Conservation (phyloP, 2,329 filamentous ascomycete genomes). For the Capronia coronata region DNA sequence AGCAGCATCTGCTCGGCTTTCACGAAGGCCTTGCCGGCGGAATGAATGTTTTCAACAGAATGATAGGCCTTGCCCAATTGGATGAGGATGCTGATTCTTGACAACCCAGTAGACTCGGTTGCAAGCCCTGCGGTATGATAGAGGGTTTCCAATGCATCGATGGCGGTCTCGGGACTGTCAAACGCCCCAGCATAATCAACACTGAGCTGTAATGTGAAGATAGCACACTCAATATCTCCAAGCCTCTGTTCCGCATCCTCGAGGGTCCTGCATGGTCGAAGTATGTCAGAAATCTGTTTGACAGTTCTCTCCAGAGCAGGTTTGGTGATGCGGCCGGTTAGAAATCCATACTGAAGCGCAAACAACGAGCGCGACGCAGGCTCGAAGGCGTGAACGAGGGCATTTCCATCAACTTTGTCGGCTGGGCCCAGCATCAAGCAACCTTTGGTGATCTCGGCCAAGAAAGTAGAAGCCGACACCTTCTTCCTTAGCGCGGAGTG, state of each 20-base stretch:
- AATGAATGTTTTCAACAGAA: constrained; percentile 54
- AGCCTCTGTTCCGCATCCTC: constrained; percentile 40
- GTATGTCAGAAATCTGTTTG: constrained; percentile 32
- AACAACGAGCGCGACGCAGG: constrained; percentile 9
- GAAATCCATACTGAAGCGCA: constrained; percentile 22
- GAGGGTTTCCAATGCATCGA: constrained; percentile 47
- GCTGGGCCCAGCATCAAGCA: background rate
- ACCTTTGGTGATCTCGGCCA: constrained; percentile 2
- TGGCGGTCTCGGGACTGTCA: constrained; percentile 46
- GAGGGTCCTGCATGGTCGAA: constrained; percentile 40
- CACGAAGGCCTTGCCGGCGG: constrained; percentile 52
- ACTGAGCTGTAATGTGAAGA: constrained; percentile 48
- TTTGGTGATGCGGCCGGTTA: constrained; percentile 16
- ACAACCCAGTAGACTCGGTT: constrained; percentile 33
- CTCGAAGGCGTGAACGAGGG: constrained; percentile 18
- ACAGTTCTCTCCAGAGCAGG: constrained; percentile 8
- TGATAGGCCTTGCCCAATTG: constrained; percentile 51
- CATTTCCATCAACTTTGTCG: background rate
- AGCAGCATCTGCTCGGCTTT: constrained; percentile 49
- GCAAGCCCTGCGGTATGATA: constrained; percentile 45
- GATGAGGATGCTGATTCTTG: constrained; percentile 40
- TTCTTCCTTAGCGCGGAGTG: constrained; percentile 8
- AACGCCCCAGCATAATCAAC: constrained; percentile 54
- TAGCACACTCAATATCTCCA: constrained; percentile 46
- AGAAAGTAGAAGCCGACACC: background rate